Conservation (phyloP, 495 filamentous ascomycete genomes). For the Penicillium verhagenii region DNA sequence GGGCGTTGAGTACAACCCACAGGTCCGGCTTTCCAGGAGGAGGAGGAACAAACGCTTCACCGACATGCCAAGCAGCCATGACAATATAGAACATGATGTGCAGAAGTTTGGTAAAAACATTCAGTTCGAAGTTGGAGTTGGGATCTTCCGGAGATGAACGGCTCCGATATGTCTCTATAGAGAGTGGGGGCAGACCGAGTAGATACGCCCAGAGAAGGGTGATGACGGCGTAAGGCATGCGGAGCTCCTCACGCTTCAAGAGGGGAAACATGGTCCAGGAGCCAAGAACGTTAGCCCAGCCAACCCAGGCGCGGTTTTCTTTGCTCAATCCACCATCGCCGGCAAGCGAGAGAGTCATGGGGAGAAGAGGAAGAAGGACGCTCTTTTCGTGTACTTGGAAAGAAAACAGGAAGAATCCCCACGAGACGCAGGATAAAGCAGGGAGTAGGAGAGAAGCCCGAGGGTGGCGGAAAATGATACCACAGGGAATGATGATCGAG, state of each 20-base stretch:
- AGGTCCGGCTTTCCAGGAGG: conserved; percentile 82
- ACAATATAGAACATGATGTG: conserved; percentile 72
- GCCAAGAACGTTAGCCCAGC: conserved; percentile 87
- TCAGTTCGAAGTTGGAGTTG: conserved; percentile 39
- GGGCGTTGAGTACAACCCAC: conserved; percentile 88
- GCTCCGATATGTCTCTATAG: conserved; percentile 60
- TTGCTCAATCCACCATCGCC: conserved; percentile 72
- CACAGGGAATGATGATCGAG: conserved; percentile 74
- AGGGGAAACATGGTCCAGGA: conserved; percentile 94
- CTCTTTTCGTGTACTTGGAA: conserved; percentile 99
- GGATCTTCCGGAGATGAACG: conserved; percentile 37
- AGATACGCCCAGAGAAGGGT: conserved; percentile 87
- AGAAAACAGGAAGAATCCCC: conserved; percentile 96
- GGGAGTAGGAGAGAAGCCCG: conserved; percentile 72
- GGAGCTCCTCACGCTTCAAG: conserved; percentile 77
- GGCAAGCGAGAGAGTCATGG: conserved; percentile 83
- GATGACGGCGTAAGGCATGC: conserved; percentile 79
- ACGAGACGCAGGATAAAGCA: conserved; percentile 76
- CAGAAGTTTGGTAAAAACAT: conserved; percentile 59
- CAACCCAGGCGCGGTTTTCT: conserved; percentile 80
- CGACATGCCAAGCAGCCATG: conserved; percentile 77
- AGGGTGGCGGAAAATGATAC: conserved; percentile 76
- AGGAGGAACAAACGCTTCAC: conserved; percentile 64
- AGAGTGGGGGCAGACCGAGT: conserved; percentile 78
- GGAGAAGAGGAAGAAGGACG: conserved; percentile 84